Evolutionary conservation across 2,329 filamentous ascomycete species (phyloP), one percentile per base, ranked within the genome.

Genomic region (Aureobasidium sp.): DNA sequence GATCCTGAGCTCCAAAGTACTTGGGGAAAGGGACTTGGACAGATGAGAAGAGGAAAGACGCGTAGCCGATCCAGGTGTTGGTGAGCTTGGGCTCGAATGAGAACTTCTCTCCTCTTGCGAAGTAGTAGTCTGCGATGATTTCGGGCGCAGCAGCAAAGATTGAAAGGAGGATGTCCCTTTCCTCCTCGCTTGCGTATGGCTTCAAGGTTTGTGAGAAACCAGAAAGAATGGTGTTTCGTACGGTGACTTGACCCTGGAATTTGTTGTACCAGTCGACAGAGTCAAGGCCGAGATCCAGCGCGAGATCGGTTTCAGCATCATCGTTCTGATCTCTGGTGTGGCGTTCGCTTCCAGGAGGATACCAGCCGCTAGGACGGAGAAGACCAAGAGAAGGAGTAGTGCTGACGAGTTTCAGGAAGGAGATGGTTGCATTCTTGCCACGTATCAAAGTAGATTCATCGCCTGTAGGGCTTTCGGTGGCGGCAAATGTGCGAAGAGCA

Each of bases 41-140:
- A 1, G 86, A 84, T 63, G 88, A 88, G 73, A 95, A 95, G 5
- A 99, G 75, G 64, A 97, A 90, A 0, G 91, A 85, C 0, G 91
- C 90, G 70, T 95, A 96, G 43, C 93, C 92, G 66, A 97, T 89
- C 94, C 94, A 99, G 0, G 91, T 94, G 46, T 91, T 86, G 3
- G 91, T 94, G 5, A 95, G 80, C 69, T 96, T 97, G 0, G 94
- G 92, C 43, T 97, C 92, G 68, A 97, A 94, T 58, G 69, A 70
- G 25, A 86, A 83, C 62, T 83, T 85, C 69, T 90, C 92, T 15
- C 46, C 54, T 21, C 54, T 57, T 69, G 84, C 86, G 45, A 85
- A 79, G 69, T 96, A 97, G 71, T 95, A 99, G 68, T 91, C 86
- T 45, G 90, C 88, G 1, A 95, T 83, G 3, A 97, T 80, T 73